Evolutionary conservation across 2,329 filamentous ascomycete species (phyloP).

Genomic region (Penicillium hesseltinei): DNA sequence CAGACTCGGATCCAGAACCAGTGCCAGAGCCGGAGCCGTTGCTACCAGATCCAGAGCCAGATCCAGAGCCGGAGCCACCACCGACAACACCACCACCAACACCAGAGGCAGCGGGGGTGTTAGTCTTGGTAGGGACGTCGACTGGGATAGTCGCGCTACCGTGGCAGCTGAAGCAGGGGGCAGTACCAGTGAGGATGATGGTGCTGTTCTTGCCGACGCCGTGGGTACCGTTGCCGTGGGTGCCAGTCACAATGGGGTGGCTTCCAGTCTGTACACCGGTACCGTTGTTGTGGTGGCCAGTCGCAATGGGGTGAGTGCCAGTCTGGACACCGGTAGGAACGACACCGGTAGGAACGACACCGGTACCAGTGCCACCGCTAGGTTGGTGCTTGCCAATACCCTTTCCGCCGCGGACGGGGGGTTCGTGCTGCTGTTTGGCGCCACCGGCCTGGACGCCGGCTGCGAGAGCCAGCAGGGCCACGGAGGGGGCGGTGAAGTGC

Average conservation of each 20-base stretch:
- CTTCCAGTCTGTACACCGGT: neutral
- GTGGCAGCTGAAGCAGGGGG: slow-evolving; percentile 6
- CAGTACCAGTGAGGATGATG: slow-evolving; percentile 14
- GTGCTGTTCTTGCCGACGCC: slow-evolving; percentile 3
- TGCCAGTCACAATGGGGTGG: slow-evolving; percentile 21
- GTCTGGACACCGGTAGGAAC: slow-evolving; percentile 3
- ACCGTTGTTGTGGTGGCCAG: neutral
- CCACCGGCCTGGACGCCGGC: slow-evolving; percentile 15
- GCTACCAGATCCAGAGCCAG: neutral
- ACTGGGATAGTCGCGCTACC: slow-evolving; percentile 8
- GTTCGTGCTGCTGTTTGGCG: slow-evolving; percentile 12
- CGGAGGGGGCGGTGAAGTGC: slow-evolving; percentile 29
- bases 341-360: neutral
- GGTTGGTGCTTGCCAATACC: neutral
- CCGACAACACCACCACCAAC: neutral
- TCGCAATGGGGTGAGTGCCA: slow-evolving; percentile 21
- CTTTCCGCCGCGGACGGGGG: slow-evolving; percentile 14
- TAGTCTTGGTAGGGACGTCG: neutral
- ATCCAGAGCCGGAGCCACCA: slow-evolving; percentile 5
- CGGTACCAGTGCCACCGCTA: neutral
- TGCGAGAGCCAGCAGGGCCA: slow-evolving; percentile 21
- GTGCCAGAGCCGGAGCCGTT: neutral
- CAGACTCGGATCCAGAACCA: neutral
- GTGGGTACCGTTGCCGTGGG: slow-evolving; percentile 10
- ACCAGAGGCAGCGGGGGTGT: neutral